Base-by-base conservation (phyloP, 345 rosid species). In the Capsella bursapastoris region DNA sequence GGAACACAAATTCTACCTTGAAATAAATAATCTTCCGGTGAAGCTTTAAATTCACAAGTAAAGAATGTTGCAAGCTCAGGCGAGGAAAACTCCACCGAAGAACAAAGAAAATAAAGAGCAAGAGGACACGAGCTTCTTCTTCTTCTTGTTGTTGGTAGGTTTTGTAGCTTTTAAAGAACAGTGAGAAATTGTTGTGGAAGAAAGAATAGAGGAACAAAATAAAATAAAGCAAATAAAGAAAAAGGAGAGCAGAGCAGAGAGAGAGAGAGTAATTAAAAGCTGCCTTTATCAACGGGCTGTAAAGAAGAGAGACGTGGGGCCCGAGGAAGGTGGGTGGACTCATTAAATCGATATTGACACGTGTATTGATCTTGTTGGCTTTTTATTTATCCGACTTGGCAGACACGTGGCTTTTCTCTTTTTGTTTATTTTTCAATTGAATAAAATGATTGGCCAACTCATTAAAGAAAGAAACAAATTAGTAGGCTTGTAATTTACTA, bases 221-320 rank as follows among this genome's bases (percentile, higher is more conserved):
- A 38, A 44, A 74, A 47, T 8, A 44, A 35, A 35, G 16, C 47
- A 28, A 40, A n/a, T 58, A 12, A 44, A 14, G 1, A 44, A 5
- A 44, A 27, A 37, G 5, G n/a, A 4, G 7, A 34, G 5, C 27
- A 4, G 7, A 34, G 37, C 7, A 32, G 37, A 32, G 35, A 29
- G 32, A 32, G 45, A 63, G 57, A 68, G 51, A 31, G 73, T 67
- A 63, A 63, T 70, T 68, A 70, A 76, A 76, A 70, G 50, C 51
- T 48, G 80, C 71, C 58, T 77, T 70, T 70, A 70, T 76, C 75
- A 70, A 70, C 75, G 80, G 69, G 80, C 66, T 76, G 80, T 29
- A 70, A 71, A 76, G 57, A 76, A 45, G 58, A 70, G 15, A 8
- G 71, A 69, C 55, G 66, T 77, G 76, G 80, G 80, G 61, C 80